Evolutionary conservation across 140 eudicot genomes (phyloP).

Genomic region (Oenanthe javanica): DNA sequence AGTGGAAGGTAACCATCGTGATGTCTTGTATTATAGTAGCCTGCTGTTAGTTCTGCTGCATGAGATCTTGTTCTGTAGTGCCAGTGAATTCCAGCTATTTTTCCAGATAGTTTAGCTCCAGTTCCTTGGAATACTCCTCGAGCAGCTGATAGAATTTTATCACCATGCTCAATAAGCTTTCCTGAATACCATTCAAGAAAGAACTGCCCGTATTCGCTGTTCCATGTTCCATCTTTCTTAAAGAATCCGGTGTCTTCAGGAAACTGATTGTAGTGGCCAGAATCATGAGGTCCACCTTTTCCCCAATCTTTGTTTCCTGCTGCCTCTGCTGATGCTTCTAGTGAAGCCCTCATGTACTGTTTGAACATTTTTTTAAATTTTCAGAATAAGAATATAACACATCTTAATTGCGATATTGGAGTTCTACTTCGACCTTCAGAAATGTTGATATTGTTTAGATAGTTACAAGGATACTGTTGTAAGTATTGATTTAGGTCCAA

Average conservation of each 20-base stretch:
- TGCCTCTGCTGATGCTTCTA: constrained; percentile 77
- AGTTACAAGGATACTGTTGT: not conserved
- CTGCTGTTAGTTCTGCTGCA: constrained; percentile 86
- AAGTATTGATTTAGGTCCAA: not conserved
- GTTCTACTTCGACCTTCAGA: not conserved
- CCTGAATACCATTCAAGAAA: constrained; percentile 86
- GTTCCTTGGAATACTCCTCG: constrained; percentile 61
- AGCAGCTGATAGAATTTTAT: constrained; percentile 56
- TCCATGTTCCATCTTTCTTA: constrained; percentile 71
- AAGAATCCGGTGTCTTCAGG: constrained; percentile 93
- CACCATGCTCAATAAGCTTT: constrained; percentile 69
- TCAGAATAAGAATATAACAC: not conserved
- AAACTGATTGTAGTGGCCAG: constrained; percentile 81
- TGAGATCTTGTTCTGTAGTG: constrained; percentile 87
- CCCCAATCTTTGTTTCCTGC: constrained; percentile 69
- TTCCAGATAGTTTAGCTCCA: constrained; percentile 71
- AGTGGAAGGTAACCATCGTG: constrained; percentile 71
- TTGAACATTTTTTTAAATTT: constrained; percentile 2
- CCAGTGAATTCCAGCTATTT: constrained; percentile 97
- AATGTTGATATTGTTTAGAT: not conserved
- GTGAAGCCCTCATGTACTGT: constrained; percentile 92
- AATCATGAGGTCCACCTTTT: constrained; percentile 65
- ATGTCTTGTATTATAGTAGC: constrained; percentile 67
- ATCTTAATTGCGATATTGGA: not conserved
- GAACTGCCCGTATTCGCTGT: constrained; percentile 75